Conservation (phyloP, 352 stramenopile genomes). For the Globisporangium canariense region DNA sequence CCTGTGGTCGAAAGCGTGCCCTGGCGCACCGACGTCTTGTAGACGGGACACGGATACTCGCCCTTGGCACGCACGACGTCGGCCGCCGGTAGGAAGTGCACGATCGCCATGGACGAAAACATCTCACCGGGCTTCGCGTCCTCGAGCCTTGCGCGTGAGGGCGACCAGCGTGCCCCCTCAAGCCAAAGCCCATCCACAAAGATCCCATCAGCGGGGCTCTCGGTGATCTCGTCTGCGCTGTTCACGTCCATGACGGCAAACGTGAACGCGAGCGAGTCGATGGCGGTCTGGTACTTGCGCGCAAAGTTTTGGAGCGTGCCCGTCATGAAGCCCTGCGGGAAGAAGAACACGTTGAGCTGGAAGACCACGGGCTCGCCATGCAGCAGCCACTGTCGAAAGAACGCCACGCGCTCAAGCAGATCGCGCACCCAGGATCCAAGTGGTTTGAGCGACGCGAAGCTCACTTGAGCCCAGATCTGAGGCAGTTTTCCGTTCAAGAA, state of each 20-base stretch:
- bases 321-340: constrained; percentile 96
- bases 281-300: constrained; percentile 93
- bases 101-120: constrained; percentile 87
- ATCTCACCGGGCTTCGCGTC: constrained; percentile 90
- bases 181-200: constrained; percentile 90
- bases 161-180: constrained; percentile 87
- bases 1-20: constrained; percentile 91
- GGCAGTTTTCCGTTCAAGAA: constrained; percentile 92
- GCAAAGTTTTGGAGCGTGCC: constrained; percentile 94
- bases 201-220: constrained; percentile 88
- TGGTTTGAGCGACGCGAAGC: constrained; percentile 92
- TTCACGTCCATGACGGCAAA: constrained; percentile 82
- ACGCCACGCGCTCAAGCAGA: constrained; percentile 83
- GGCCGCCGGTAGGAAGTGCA: constrained; percentile 89
- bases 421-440: constrained; percentile 92
- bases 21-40: constrained; percentile 93
- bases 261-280: constrained; percentile 92
- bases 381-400: constrained; percentile 90
- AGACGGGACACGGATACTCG: constrained; percentile 91
- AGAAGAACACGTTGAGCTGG: constrained; percentile 93
- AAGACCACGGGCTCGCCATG: constrained; percentile 91
- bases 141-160: constrained; percentile 53
- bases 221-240: constrained; percentile 42
- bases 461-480: constrained; percentile 83
- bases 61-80: constrained; percentile 57